Evolutionary conservation across 2,329 filamentous ascomycete genomes (phyloP), one percentile per base, ranked within the genome.

Genomic region (Dactylellina leptospora): DNA sequence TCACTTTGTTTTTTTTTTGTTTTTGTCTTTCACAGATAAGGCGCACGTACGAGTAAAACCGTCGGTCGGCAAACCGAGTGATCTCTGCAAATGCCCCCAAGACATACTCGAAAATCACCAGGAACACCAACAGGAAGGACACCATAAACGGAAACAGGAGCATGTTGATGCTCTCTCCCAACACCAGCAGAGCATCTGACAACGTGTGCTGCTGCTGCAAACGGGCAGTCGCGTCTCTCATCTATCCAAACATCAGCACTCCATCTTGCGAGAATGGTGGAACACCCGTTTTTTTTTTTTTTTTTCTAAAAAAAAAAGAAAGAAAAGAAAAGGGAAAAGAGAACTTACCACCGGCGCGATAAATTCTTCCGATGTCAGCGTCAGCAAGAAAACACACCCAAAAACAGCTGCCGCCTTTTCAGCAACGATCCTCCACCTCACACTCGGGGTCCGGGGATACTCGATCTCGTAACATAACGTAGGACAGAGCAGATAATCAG

Each of bases 381-480:
- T 96, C 75, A 99, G 85, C 20, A 99, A 85, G 80, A 97, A 97
- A 78, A 99, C 96, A 80, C 93, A 77, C 51, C 95, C 95, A 78
- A 97, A 97, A 0, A 95, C 90, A 48, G 95, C 95, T 13, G 93
- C 81, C 20, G 91, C 87, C 81, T 97, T 97, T 80, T 89, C 90
- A 68, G 91, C 86, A 45, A 97, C 85, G 74, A 92, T 89, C 18
- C 87, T 84, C 88, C 91, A 96, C 76, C 91, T 87, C 66, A 92
- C 87, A n/a, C 83, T 85, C 38, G 76, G 79, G 9, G 86, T 92
- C 51, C 95, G 89, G 1, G 95, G 95, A 79, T 97, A 99, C 79
- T 97, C 93, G 53, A 97, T 85, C 81, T 99, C 95, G 81, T 99
- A 99, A 83, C 95, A 99, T 18, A 99, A 85, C 0, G 95, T 99